Conservation (phyloP, 2,329 filamentous ascomycete genomes). For the Myriangium duriaei region DNA sequence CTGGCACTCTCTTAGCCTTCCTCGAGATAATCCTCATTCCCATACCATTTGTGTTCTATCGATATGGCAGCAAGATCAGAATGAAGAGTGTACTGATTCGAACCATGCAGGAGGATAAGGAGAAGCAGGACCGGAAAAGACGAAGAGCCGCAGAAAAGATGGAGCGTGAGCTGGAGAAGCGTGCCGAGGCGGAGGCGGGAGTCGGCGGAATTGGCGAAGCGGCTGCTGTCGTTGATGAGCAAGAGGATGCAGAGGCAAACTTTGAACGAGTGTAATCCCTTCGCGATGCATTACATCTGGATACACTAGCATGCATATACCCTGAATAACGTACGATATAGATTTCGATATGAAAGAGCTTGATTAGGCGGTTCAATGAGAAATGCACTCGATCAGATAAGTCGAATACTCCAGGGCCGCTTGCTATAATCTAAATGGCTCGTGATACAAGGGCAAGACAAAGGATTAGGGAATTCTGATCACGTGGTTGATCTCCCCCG, state of each 20-base stretch:
- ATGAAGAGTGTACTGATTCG: conserved; percentile 43
- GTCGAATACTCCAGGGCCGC: too few species aligned
- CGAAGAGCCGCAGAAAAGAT: conserved; percentile 20
- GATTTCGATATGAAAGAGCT: too few species aligned
- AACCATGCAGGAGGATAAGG: conserved; percentile 35
- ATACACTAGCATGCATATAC: too few species aligned
- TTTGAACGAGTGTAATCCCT: too few species aligned
- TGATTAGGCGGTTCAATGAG: too few species aligned
- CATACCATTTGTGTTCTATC: conserved; percentile 69
- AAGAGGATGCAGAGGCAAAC: conserved; percentile 15
- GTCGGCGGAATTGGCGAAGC: conserved; percentile 31
- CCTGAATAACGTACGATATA: too few species aligned
- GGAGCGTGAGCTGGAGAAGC: conserved; percentile 12
- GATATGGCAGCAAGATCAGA: conserved; percentile 44
- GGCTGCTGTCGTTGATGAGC: conserved; percentile 22
- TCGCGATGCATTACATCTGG: too few species aligned
- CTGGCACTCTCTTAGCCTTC: conserved; percentile 61
- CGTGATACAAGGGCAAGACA: too few species aligned
- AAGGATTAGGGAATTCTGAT: too few species aligned
- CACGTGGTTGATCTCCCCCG: too few species aligned
- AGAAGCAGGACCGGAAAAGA: conserved; percentile 32
- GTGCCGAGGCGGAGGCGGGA: conserved; percentile 18
- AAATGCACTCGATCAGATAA: too few species aligned
- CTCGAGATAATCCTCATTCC: conserved; percentile 64
- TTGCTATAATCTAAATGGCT: too few species aligned